Conservation (phyloP, 208 protist species). For the Trypanosoma platydactyli region DNA sequence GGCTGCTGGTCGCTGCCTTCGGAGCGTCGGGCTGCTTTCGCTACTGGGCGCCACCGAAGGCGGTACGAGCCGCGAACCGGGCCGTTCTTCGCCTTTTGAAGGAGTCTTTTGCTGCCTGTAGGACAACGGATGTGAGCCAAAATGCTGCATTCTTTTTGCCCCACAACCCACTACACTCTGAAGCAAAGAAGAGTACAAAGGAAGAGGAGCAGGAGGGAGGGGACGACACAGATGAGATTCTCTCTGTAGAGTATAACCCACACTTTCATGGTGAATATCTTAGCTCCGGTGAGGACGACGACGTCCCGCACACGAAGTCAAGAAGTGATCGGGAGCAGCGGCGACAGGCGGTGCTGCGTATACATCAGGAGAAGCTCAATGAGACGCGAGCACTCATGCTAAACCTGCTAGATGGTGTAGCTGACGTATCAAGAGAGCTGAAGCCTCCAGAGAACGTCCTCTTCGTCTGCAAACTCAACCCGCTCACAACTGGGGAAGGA, state of each 20-base stretch:
- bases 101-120: slow-evolving; percentile 8
- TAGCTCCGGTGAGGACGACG: slow-evolving; percentile 80
- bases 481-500: slow-evolving; percentile 93
- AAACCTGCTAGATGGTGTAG: slow-evolving; percentile 96
- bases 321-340: slow-evolving; percentile 19
- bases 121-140: background rate
- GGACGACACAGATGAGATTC: slow-evolving; percentile 3
- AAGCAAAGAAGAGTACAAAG: background rate
- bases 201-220: background rate
- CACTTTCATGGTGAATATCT: slow-evolving; percentile 69
- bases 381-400: slow-evolving; percentile 87
- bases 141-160: slow-evolving; percentile 21
- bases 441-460: slow-evolving; percentile 97
- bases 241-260: slow-evolving; percentile 54
- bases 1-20: slow-evolving; percentile 18
- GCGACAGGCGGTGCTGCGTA: slow-evolving; percentile 19
- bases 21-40: slow-evolving; percentile 49
- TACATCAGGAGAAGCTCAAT: slow-evolving; percentile 67
- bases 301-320: slow-evolving; percentile 20
- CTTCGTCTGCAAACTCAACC: slow-evolving; percentile 99
- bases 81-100: slow-evolving; percentile 8
- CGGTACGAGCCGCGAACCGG: slow-evolving; percentile 32
- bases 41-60: slow-evolving; percentile 43
- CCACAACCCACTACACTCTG: background rate
- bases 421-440: slow-evolving; percentile 87